Percentiles rank a stretch among this genome's conserved stretches.
These are phyloP conservation scores for Mrakia frigida DNA, from an alignment of 768 basidiomycete genomes.

Conservation along the genomic window DNA sequence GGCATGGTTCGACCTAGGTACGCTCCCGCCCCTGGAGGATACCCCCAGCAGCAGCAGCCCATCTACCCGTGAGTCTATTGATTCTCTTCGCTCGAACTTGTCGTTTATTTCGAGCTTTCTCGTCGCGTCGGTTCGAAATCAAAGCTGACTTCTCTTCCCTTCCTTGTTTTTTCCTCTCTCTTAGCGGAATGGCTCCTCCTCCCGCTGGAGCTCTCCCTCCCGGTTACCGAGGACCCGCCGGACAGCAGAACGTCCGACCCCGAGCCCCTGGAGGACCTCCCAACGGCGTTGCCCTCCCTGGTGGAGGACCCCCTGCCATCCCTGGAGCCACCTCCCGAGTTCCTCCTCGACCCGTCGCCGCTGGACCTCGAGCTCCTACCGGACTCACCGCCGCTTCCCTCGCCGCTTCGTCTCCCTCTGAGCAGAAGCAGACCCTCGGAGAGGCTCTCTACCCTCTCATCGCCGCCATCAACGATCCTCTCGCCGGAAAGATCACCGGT, in stretches of 20 bases:
- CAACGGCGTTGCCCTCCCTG: conserved; percentile 41
- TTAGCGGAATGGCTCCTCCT: conserved; percentile 29
- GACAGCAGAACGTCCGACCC: conserved; percentile 46
- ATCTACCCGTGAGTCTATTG: conserved; percentile 21
- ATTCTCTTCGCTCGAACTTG: background rate
- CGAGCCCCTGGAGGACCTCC: conserved; percentile 46
- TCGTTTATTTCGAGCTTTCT: background rate
- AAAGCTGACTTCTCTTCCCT: background rate
- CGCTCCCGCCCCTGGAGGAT: conserved; percentile 30
- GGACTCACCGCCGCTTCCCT: conserved; percentile 61
- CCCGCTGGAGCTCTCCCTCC: conserved; percentile 31
- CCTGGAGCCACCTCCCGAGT: conserved; percentile 33
- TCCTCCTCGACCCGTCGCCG: conserved; percentile 41
- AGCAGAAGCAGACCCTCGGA: conserved; percentile 99
- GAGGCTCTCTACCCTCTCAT: conserved; percentile 94
- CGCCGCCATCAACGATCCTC: conserved; percentile 65
- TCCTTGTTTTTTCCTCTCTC: background rate
- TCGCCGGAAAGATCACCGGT: conserved; percentile 95
- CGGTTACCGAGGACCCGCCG: conserved; percentile 26
- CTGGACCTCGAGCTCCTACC: conserved; percentile 50
- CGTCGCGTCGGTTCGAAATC: background rate
- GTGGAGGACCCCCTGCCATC: conserved; percentile 38
- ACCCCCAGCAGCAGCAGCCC: conserved; percentile 29
- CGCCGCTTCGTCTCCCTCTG: conserved; percentile 59
- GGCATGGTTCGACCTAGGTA: conserved; percentile 33